Percentiles rank a stretch among this genome's conserved stretches.
Evolutionary conservation across 2,329 filamentous ascomycete genomes (phyloP).

Genomic region (Pseudogymnoascus sp.): DNA sequence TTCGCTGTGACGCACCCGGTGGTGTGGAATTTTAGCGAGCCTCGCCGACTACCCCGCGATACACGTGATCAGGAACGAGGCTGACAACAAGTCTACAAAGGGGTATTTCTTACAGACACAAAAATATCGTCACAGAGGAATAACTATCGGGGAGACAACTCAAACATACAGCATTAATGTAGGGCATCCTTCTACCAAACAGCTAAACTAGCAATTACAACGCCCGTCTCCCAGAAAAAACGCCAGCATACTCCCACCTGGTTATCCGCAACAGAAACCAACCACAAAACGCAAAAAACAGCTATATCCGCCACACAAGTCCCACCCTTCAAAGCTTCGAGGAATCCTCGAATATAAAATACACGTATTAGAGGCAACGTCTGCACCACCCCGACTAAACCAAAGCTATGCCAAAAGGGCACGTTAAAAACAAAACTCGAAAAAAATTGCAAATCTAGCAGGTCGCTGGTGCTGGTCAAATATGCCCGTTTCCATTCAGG

Average conservation of each 20-base stretch:
- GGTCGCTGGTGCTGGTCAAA: neutral
- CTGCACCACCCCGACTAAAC: constrained; percentile 1
- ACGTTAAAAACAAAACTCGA: neutral
- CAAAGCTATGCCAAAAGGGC: neutral
- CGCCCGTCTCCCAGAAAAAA: constrained; percentile 1
- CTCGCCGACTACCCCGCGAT: constrained; percentile 5
- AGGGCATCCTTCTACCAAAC: neutral
- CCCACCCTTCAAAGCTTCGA: neutral
- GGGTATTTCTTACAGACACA: neutral
- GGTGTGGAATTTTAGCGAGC: constrained; percentile 7
- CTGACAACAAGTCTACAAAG: neutral
- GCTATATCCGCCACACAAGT: neutral
- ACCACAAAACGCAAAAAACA: neutral
- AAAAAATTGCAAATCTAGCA: constrained; percentile 6
- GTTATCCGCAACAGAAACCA: neutral
- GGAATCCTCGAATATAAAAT: constrained; percentile 5
- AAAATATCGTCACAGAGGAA: neutral
- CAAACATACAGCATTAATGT: constrained; percentile 8
- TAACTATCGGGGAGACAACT: neutral
- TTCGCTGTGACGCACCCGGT: neutral
- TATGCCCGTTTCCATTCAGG: constrained; percentile 5
- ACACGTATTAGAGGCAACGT: neutral
- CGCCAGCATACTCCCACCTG: neutral
- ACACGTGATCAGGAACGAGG: neutral
- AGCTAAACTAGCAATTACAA: constrained; percentile 9